Percentiles rank a stretch among this genome's conserved stretches.
Conservation (phyloP, 1,284 basidiomycete genomes). For the Sporisorium exsertum region DNA sequence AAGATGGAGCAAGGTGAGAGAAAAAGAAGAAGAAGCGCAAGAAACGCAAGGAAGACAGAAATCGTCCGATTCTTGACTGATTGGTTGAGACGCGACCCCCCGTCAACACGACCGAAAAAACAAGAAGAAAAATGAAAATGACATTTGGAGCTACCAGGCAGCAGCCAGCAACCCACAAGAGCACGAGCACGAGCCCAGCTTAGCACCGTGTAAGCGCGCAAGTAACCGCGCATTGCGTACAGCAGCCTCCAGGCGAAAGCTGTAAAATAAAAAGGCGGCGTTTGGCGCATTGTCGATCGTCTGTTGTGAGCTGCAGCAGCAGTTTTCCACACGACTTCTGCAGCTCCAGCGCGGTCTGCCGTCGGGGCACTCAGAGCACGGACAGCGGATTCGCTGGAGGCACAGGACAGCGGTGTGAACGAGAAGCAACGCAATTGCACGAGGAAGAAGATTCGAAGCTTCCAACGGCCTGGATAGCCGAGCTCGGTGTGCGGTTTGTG, state of each 20-base stretch:
- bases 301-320: background rate
- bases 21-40: background rate
- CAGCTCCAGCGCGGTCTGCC: no score
- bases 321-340: no score
- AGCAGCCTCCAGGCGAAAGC: no score
- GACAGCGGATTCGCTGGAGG: no score
- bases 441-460: background rate
- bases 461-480: background rate
- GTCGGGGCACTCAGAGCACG: no score
- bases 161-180: background rate
- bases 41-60: background rate
- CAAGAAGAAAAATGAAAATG: background rate
- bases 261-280: background rate
- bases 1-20: conserved; percentile 1
- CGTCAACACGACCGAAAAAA: background rate
- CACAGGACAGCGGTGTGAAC: background rate
- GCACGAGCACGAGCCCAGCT: background rate
- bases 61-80: background rate
- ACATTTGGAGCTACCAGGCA: background rate
- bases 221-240: no score
- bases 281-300: background rate
- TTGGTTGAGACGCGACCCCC: background rate
- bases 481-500: background rate
- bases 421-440: background rate
- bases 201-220: background rate